Percentiles rank a stretch among this genome's conserved stretches.
Conservation (phyloP, 2,329 filamentous ascomycete genomes). For the Fusarium compactum region DNA sequence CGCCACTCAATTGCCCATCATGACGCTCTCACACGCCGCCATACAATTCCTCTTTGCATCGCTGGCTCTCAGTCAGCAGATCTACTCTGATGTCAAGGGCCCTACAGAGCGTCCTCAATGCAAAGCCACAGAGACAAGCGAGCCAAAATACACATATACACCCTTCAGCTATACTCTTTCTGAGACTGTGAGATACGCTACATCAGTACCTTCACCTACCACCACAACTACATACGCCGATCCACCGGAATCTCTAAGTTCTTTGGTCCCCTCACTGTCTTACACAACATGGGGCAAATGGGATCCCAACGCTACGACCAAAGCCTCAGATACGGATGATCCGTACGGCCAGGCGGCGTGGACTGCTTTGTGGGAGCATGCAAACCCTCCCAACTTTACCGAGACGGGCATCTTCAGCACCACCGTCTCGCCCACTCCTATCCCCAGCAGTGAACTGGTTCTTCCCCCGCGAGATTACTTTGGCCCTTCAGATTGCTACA, state of each 20-base stretch:
- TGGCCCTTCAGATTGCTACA: conserved; percentile 60
- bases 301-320: conserved; percentile 48
- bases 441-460: conserved; percentile 66
- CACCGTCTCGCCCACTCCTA: conserved; percentile 66
- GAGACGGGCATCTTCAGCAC: conserved; percentile 53
- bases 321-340: conserved; percentile 48
- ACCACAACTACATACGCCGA: conserved; percentile 49
- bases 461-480: conserved; percentile 66
- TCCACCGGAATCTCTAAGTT: conserved; percentile 44
- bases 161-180: conserved; percentile 50
- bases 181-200: conserved; percentile 51
- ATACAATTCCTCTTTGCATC: conserved; percentile 38
- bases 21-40: conserved; percentile 28
- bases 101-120: conserved; percentile 49
- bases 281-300: conserved; percentile 54
- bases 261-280: conserved; percentile 46
- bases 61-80: conserved; percentile 44
- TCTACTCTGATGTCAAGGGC: conserved; percentile 44
- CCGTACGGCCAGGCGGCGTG: conserved; percentile 50
- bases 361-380: conserved; percentile 51
- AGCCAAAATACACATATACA: conserved; percentile 47
- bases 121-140: conserved; percentile 26
- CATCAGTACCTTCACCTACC: conserved; percentile 48
- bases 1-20: conserved; percentile 13
- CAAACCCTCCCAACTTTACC: conserved; percentile 52